These are phyloP conservation scores for Akanthomyces uredinophilus DNA, from an alignment of 2,329 filamentous ascomycete genomes.

Conservation along the genomic window DNA sequence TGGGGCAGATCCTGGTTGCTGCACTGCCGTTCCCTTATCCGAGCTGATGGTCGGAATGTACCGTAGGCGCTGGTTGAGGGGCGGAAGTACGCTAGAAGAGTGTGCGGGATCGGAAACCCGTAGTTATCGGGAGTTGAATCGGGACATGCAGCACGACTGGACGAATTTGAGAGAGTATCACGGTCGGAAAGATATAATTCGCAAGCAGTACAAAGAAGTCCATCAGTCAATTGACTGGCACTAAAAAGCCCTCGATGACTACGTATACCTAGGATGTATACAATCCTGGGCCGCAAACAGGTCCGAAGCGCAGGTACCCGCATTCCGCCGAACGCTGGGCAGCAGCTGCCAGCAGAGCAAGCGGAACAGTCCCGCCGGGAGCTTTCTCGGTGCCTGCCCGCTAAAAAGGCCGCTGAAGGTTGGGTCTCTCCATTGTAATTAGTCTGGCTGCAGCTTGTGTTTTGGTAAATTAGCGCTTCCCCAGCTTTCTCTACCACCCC, in stretches of 20 bases:
- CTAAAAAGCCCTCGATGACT: neutral
- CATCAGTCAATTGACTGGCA: no score
- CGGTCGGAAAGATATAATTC: no score
- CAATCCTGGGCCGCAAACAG: neutral
- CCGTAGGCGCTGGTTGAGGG: neutral
- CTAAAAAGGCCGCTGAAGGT: neutral
- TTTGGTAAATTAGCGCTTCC: neutral
- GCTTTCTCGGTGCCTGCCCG: neutral
- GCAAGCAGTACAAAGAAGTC: neutral
- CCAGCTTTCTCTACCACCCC: constrained; percentile 8
- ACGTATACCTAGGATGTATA: neutral
- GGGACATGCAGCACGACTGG: neutral
- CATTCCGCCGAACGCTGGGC: neutral
- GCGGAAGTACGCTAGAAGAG: constrained; percentile 10
- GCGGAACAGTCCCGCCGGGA: constrained; percentile 9
- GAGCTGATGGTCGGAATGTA: neutral
- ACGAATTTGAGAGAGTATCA: neutral
- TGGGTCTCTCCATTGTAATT: neutral
- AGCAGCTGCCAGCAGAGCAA: neutral
- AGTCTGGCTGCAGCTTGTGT: neutral
- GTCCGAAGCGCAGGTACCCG: neutral
- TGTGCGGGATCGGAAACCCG: constrained; percentile 5
- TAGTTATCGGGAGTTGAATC: constrained; percentile 6
- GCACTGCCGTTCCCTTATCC: constrained; percentile 11
- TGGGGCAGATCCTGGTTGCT: neutral